Conservation (phyloP, 306 rosid genomes). For the Biancaea sappan region DNA sequence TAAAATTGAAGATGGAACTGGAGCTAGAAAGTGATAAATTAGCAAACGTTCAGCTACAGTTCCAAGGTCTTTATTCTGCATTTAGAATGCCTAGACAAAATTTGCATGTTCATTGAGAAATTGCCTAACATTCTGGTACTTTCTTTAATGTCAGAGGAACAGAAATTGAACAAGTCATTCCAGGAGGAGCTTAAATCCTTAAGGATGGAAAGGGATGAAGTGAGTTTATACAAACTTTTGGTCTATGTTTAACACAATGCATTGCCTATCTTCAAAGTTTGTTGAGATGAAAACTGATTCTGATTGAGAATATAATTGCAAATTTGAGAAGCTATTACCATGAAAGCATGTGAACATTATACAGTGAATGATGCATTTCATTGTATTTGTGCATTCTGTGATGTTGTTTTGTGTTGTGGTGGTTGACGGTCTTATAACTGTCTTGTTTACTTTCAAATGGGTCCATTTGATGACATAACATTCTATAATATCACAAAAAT, state of each 20-base stretch:
- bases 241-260: background rate
- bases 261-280: conserved; percentile 21
- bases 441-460: background rate
- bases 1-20: conserved; percentile 54
- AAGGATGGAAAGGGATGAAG: conserved; percentile 57
- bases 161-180: conserved; percentile 54
- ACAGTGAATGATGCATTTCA: conserved; percentile 12
- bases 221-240: conserved; percentile 46
- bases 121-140: conserved; percentile 9
- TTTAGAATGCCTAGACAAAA: conserved; percentile 18
- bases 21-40: conserved; percentile 52
- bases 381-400: background rate
- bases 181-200: conserved; percentile 62
- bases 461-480: background rate
- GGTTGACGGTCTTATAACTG: background rate
- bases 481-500: background rate
- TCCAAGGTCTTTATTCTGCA: conserved; percentile 47
- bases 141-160: conserved; percentile 57
- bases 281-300: conserved; percentile 2
- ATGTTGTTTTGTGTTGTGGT: background rate
- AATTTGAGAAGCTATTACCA: conserved; percentile 2
- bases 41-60: conserved; percentile 42
- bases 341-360: background rate
- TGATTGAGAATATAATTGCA: conserved; percentile 1
- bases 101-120: background rate